Percentiles rank a stretch among this genome's conserved stretches.
phyloP scores from a whole-genome alignment of 1,284 basidiomycete species.

The Amylostereum areolatum region DNA sequence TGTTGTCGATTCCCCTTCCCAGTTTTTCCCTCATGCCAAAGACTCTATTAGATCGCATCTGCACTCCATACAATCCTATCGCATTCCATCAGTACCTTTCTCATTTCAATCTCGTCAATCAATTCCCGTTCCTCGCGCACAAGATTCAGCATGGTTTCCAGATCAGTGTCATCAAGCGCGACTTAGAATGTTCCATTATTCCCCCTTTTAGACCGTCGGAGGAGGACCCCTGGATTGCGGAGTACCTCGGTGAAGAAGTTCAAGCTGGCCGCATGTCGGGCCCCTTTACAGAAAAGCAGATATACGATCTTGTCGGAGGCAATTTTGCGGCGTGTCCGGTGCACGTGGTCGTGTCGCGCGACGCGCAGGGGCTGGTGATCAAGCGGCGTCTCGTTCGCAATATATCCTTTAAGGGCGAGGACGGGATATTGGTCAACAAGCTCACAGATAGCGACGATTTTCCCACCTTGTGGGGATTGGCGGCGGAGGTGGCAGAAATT shows the following conservation, averaged over 20 bases:
- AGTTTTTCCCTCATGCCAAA: no score
- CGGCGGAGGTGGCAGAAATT: conserved; percentile 20
- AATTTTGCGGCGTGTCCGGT: conserved; percentile 19
- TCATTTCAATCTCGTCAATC: conserved; percentile 9
- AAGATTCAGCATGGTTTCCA: conserved; percentile 27
- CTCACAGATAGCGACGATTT: conserved; percentile 23
- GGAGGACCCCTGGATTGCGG: conserved; percentile 10
- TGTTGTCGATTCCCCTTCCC: no score
- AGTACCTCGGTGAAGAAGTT: conserved; percentile 25
- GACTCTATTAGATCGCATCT: conserved; percentile 7
- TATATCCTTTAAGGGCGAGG: conserved; percentile 8
- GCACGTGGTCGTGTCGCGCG: conserved; percentile 11
- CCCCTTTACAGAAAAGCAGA: conserved; percentile 21
- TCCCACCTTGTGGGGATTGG: conserved; percentile 24
- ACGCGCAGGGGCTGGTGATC: conserved; percentile 3
- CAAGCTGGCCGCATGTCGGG: conserved; percentile 23
- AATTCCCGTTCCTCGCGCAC: conserved; percentile 23
- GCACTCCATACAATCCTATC: conserved; percentile 13
- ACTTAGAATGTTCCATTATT: conserved; percentile 16
- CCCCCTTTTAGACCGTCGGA: conserved; percentile 21
- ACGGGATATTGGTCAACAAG: conserved; percentile 21
- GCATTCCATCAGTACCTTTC: conserved; percentile 11
- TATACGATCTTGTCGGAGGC: conserved; percentile 20
- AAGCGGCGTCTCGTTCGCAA: conserved; percentile 11
- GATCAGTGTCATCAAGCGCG: conserved; percentile 22